Evolutionary conservation across 78 protist genomes (phyloP), one percentile per base, ranked within the genome.

Genomic region (Guillardia theta): DNA sequence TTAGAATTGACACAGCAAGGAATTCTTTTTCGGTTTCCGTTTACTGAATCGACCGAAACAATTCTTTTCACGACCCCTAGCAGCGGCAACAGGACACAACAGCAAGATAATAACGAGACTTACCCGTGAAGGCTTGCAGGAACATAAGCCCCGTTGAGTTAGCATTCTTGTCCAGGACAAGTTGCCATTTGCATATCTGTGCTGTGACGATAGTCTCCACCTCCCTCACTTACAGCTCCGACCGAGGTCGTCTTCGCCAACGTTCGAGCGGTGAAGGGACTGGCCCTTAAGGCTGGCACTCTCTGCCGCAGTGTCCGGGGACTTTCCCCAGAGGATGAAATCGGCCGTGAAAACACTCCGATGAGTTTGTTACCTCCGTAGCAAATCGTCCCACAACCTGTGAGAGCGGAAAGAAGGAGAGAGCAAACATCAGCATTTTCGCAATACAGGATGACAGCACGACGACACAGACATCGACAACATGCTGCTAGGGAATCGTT

Each of bases 271-370:
- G 90, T 18, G 90, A 50, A 78, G 90, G 90, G 90, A 78, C 90
- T 78, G 90, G 90, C 90, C 90, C 90, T 78, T 78, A 78, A 43
- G 90, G 90, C 90, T 78, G 90, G 90, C 90, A 78, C 90, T 78
- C 90, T 78, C 90, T 78, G 90, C 90, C 90, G 90, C 39, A 78
- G 90, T 78, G 90, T 78, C 90, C 90, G 90, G 90, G 90, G 90
- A 78, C 90, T 78, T 78, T 78, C 90, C 90, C 90, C 90, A n/a
- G 90, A 78, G 90, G 90, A 43, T n/a, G 47, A 1, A 27, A 24
- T 45, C 22, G 44, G 19, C 37, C 18, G 46, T 9, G 43, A 27
- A 78, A 43, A 19, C 6, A 30, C 90, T 12, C 50, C 90, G 8
- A n/a, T 78, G 53, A 24, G 90, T 78, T 6, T 78, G 90, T 78